Percentiles rank a stretch among this genome's conserved stretches.
phyloP scores from a whole-genome alignment of 2,329 filamentous ascomycete species.

The Talaromyces verruculosus region DNA sequence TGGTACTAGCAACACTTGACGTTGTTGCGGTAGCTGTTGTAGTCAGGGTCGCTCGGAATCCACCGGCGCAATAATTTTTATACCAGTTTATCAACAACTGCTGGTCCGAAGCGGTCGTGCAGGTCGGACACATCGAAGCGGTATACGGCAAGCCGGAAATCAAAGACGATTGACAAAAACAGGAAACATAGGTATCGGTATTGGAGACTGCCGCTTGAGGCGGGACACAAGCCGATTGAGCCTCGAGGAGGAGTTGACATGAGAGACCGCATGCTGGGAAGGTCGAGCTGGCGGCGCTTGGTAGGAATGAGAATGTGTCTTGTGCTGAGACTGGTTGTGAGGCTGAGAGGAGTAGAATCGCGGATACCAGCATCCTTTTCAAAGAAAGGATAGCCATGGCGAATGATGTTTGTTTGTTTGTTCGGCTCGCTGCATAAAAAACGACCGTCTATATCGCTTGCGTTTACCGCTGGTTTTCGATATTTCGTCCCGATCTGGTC shows the following conservation, averaged over 20 bases:
- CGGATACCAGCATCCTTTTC: slow-evolving; percentile 8
- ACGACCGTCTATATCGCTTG: neutral
- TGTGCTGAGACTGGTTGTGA: slow-evolving; percentile 17
- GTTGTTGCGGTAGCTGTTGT: slow-evolving; percentile 31
- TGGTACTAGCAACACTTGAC: slow-evolving; percentile 23
- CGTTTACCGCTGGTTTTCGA: neutral
- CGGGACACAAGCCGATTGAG: slow-evolving; percentile 70
- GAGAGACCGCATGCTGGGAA: slow-evolving; percentile 63
- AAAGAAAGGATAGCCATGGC: slow-evolving; percentile 13
- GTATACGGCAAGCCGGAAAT: slow-evolving; percentile 60
- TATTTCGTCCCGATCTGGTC: neutral
- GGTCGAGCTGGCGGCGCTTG: slow-evolving; percentile 39
- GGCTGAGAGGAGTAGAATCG: slow-evolving; percentile 7
- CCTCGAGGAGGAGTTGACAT: slow-evolving; percentile 65
- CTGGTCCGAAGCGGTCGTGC: slow-evolving; percentile 54
- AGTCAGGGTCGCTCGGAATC: slow-evolving; percentile 32
- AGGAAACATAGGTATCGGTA: slow-evolving; percentile 60
- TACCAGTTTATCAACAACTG: slow-evolving; percentile 69
- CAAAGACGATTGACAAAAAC: slow-evolving; percentile 68
- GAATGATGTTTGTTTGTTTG: neutral
- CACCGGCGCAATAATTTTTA: slow-evolving; percentile 58
- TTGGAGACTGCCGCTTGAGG: slow-evolving; percentile 52
- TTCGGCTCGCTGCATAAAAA: neutral
- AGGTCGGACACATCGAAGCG: slow-evolving; percentile 63
- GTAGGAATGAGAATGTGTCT: slow-evolving; percentile 33